These are phyloP conservation scores for Pleurotus eryngii DNA, from an alignment of 768 basidiomycete genomes.

Conservation along the genomic window DNA sequence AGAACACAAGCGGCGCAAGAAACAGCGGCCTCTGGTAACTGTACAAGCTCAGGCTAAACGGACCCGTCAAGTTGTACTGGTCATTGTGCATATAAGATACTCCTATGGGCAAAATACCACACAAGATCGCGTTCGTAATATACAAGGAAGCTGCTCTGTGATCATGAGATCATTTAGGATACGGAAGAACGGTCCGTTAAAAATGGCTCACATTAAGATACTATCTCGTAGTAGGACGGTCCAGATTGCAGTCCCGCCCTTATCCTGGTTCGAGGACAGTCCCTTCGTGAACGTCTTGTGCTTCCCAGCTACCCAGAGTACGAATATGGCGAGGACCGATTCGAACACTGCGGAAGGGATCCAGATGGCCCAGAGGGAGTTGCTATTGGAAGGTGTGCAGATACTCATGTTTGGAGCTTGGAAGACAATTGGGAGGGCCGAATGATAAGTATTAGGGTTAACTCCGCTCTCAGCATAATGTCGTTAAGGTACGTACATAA, in stretches of 20 bases:
- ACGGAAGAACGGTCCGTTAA: neutral
- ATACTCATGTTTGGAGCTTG: conserved; percentile 5
- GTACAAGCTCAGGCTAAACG: conserved; percentile 5
- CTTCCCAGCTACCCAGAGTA: conserved; percentile 2
- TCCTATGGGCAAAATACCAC: conserved; percentile 1
- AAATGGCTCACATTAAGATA: conserved; percentile 11
- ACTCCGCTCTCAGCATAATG: too few relatives aligned
- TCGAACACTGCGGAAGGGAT: neutral
- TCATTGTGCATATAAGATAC: neutral
- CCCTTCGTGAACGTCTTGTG: neutral
- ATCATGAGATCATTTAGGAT: neutral
- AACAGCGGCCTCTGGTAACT: conserved; percentile 8
- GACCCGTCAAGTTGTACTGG: neutral
- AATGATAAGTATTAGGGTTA: neutral
- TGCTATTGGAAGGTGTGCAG: neutral
- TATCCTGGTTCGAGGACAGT: neutral
- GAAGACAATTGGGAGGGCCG: neutral
- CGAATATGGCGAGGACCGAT: neutral
- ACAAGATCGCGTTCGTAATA: neutral
- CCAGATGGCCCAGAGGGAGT: conserved; percentile 1
- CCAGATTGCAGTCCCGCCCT: neutral
- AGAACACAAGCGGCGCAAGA: conserved; percentile 13
- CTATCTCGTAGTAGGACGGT: conserved; percentile 11
- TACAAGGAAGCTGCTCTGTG: neutral
- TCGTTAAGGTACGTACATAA: neutral